Evolutionary conservation across 1,284 basidiomycete species (phyloP), one percentile per base, ranked within the genome.

Genomic region (Marasmius oreades): DNA sequence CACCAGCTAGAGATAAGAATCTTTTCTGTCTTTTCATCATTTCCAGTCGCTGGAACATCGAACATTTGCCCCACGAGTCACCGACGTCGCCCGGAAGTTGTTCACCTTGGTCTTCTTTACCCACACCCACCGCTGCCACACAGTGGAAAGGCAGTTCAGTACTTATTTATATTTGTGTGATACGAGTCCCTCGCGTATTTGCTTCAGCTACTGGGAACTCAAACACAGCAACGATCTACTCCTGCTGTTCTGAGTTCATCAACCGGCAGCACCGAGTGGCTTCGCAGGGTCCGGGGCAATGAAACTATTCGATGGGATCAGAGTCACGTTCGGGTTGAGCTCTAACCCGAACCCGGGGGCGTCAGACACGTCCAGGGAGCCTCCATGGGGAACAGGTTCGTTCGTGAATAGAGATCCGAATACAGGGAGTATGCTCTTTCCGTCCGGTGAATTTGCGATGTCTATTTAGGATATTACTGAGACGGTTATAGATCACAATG

Each of bases 341-440:
- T 70, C 69, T 55, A 80, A 67, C 1, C 78, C 78, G 63, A 78
- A 80, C 24, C 78, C 78, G n/a, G 77, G 76, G 23, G 65, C 72
- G 58, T 74, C 72, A 8, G 64, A 63, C 5, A 77, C 68, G 55
- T 77, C 70, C 56, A 80, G 69, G 23, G 68, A 67, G 39, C 79
- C 79, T 52, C 75, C 72, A 43, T 69, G 60, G 1, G 79, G 79
- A 10, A 80, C 64, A 12, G 75, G 70, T 64, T 81, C 79, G 67
- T 78, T 74, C 39, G 72, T 65, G 70, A 81, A 81, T 16, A 81
- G 68, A 57, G 78, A 72, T 24, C 79, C 79, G 59, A 81, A 81
- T 0, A 74, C 76, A 2, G 78, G 77, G 53, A 67, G 68, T 56
- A 80, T 70, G 5, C 70, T 69, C 60, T 74, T 76, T 28, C 78